Percentiles rank a stretch among this genome's conserved stretches.
phyloP scores from a whole-genome alignment of 192 early-diverging fungal species.

The Coemansia sp. region DNA sequence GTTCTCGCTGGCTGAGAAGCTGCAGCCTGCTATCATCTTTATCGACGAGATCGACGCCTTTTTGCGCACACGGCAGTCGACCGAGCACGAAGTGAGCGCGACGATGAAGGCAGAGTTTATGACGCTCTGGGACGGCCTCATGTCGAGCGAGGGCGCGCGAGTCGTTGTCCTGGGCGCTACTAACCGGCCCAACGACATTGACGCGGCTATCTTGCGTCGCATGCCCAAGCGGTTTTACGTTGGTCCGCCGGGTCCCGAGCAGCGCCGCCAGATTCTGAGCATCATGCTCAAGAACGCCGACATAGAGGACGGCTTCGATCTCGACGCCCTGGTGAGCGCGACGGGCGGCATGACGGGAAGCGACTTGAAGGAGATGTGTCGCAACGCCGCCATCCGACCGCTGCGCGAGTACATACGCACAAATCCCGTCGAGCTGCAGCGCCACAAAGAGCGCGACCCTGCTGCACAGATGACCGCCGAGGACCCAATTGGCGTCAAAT shows the following conservation, averaged over 20 bases:
- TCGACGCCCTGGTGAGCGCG: slow-evolving; percentile 64
- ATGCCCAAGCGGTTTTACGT: slow-evolving; percentile 98
- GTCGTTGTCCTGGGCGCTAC: slow-evolving; percentile 92
- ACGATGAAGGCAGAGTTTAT: slow-evolving; percentile 99
- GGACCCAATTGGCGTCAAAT: slow-evolving; percentile 6
- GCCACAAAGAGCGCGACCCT: slow-evolving; percentile 13
- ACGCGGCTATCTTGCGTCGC: slow-evolving; percentile 92
- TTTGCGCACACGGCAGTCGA: slow-evolving; percentile 82
- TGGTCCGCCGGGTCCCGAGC: slow-evolving; percentile 77
- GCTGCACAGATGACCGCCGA: background rate
- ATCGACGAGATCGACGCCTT: slow-evolving; percentile 99
- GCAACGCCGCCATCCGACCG: slow-evolving; percentile 95
- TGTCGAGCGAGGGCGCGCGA: slow-evolving; percentile 45
- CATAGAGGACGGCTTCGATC: slow-evolving; percentile 71
- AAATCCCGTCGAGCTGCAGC: slow-evolving; percentile 43
- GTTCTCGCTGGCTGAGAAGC: slow-evolving; percentile 92
- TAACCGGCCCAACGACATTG: slow-evolving; percentile 98
- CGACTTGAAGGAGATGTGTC: slow-evolving; percentile 97
- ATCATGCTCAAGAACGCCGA: slow-evolving; percentile 75
- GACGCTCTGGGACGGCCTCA: slow-evolving; percentile 98
- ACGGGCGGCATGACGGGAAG: slow-evolving; percentile 90
- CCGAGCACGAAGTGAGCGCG: slow-evolving; percentile 95
- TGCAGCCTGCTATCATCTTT: slow-evolving; percentile 96
- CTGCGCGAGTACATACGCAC: slow-evolving; percentile 82
- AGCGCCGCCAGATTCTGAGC: slow-evolving; percentile 83